Percentiles rank a stretch among this genome's conserved stretches.
Evolutionary conservation across 441 rosid species (phyloP).

Genomic region (Rhodomyrtus psidioides): DNA sequence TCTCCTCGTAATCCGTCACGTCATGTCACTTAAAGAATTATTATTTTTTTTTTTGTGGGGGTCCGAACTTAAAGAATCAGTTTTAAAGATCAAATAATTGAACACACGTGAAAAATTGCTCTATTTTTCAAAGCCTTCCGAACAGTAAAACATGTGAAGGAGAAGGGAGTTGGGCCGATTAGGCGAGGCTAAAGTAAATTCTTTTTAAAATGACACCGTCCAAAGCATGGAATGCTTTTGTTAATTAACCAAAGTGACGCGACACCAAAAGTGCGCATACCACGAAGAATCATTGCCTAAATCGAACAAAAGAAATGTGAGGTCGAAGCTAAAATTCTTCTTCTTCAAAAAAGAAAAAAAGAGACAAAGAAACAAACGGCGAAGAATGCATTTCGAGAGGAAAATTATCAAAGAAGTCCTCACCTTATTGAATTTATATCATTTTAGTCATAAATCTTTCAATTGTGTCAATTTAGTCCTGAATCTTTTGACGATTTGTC

Average conservation of each 20-base stretch:
- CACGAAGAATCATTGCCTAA: neutral
- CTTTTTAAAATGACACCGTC: neutral
- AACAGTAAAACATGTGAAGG: neutral
- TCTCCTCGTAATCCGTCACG: neutral
- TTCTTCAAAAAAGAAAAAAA: too few relatives aligned
- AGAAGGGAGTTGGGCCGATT: neutral
- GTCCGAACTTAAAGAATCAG: neutral
- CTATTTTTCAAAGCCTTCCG: neutral
- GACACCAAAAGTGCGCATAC: neutral
- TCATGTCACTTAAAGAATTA: neutral
- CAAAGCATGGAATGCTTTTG: neutral
- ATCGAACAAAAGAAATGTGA: too few relatives aligned
- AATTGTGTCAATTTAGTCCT: too few relatives aligned
- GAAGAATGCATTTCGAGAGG: too few relatives aligned
- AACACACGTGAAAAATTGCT: neutral
- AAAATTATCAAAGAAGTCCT: too few relatives aligned
- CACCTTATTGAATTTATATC: too few relatives aligned
- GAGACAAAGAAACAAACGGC: too few relatives aligned
- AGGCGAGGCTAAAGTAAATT: neutral
- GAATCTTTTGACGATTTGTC: too few relatives aligned
- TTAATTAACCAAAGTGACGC: neutral
- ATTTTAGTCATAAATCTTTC: too few relatives aligned
- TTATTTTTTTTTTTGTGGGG: too few relatives aligned
- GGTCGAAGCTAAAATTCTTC: too few relatives aligned
- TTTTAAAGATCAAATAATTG: neutral